phyloP scores from a whole-genome alignment of 2,329 filamentous ascomycete species.

The Trichoderma atrobrunneum region DNA sequence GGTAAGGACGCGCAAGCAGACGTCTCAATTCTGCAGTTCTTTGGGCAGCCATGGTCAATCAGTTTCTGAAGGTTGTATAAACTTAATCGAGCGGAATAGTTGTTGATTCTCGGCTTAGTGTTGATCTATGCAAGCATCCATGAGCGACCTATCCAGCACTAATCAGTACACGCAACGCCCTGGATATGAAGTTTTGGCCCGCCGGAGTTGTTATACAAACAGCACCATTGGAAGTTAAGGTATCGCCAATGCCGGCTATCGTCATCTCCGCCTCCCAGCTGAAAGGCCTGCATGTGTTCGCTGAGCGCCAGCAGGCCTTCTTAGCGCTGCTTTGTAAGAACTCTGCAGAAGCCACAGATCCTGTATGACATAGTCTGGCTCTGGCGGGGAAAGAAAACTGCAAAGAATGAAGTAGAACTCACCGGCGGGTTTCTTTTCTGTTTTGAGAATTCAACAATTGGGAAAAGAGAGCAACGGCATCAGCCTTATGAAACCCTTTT shows the following conservation, averaged over 20 bases:
- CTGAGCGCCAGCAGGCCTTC: not conserved
- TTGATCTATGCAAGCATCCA: not conserved
- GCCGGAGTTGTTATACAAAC: not conserved
- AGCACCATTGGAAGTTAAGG: not conserved
- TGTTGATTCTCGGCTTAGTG: not conserved
- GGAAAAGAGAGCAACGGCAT: not conserved
- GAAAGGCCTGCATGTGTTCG: not conserved
- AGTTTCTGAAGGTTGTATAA: not conserved
- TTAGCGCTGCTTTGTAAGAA: not conserved
- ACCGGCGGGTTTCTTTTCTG: not conserved
- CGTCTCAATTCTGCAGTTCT: not conserved
- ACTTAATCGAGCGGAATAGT: not conserved
- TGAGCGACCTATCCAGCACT: not conserved
- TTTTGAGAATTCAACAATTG: not conserved
- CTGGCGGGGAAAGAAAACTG: not conserved
- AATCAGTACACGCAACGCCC: not conserved
- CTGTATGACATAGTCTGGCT: not conserved
- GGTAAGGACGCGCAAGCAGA: constrained; percentile 22
- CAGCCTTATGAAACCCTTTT: not conserved
- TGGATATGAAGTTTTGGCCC: not conserved
- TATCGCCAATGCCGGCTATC: not conserved
- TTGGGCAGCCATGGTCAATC: constrained; percentile 8
- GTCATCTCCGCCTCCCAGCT: not conserved
- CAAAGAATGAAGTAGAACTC: not conserved
- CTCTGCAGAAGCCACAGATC: not conserved